Conservation (phyloP, 2,329 filamentous ascomycete species). For the Calonectria hongkongensis region DNA sequence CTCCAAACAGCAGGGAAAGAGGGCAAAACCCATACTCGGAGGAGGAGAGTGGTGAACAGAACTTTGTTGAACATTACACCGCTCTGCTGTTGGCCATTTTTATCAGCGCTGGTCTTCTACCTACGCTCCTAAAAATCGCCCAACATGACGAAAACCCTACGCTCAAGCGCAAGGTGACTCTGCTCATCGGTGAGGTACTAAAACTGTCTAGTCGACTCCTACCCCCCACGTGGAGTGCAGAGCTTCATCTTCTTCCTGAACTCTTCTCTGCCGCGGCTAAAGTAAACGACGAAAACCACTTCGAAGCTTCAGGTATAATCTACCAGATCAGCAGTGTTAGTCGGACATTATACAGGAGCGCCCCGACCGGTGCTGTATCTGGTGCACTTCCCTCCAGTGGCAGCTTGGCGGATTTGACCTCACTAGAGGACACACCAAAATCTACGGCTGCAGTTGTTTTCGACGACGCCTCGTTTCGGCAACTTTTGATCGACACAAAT, state of each 20-base stretch:
- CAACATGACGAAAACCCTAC: slow-evolving; percentile 80
- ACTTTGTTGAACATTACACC: slow-evolving; percentile 95
- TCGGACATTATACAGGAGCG: slow-evolving; percentile 89
- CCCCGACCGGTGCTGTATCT: slow-evolving; percentile 67
- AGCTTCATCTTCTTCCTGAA: slow-evolving; percentile 91
- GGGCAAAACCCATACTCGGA: slow-evolving; percentile 74
- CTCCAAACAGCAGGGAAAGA: slow-evolving; percentile 70
- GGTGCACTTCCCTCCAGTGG: slow-evolving; percentile 64
- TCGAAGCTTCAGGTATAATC: slow-evolving; percentile 90
- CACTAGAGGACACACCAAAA: slow-evolving; percentile 76
- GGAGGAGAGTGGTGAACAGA: slow-evolving; percentile 83
- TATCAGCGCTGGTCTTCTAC: slow-evolving; percentile 85
- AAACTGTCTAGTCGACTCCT: slow-evolving; percentile 92
- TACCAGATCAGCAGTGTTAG: slow-evolving; percentile 99
- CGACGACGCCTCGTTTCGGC: slow-evolving; percentile 78
- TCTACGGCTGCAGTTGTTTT: slow-evolving; percentile 66
- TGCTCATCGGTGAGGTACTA: slow-evolving; percentile 92
- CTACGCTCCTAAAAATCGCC: slow-evolving; percentile 77
- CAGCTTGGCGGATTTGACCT: slow-evolving; percentile 68
- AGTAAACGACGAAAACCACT: slow-evolving; percentile 82
- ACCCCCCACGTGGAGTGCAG: slow-evolving; percentile 86
- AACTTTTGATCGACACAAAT: slow-evolving; percentile 83
- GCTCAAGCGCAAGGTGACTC: slow-evolving; percentile 90
- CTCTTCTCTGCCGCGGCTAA: slow-evolving; percentile 85
- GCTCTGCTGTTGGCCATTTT: slow-evolving; percentile 90